phyloP scores from a whole-genome alignment of 2,329 filamentous ascomycete species.

The Plectosphaerella plurivora region DNA sequence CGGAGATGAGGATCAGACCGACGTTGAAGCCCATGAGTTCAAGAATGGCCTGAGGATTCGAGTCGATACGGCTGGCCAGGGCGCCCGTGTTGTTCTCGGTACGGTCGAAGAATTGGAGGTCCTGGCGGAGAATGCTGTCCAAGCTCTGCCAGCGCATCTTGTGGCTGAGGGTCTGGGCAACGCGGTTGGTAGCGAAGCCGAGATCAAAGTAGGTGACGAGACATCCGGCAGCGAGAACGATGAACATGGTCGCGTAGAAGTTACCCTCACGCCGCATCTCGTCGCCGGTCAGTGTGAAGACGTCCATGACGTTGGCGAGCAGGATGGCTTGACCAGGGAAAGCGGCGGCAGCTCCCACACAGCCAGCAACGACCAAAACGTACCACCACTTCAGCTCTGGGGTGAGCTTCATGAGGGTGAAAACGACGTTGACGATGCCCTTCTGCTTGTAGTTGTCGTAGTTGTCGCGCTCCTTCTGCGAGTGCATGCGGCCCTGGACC shows the following conservation, averaged over 20 bases:
- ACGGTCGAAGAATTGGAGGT: conserved; percentile 37
- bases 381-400: conserved; percentile 30
- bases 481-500: conserved; percentile 23
- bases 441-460: conserved; percentile 26
- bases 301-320: conserved; percentile 33
- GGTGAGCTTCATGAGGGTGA: conserved; percentile 29
- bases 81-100: conserved; percentile 33
- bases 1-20: conserved; percentile 30
- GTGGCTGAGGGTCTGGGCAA: conserved; percentile 18
- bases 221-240: conserved; percentile 41
- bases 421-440: conserved; percentile 23
- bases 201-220: conserved; percentile 37
- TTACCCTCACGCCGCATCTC: conserved; percentile 34
- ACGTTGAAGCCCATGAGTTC: conserved; percentile 39
- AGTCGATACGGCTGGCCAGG: conserved; percentile 27
- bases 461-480: conserved; percentile 28
- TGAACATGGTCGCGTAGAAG: conserved; percentile 53
- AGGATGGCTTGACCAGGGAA: conserved; percentile 40
- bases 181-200: conserved; percentile 28
- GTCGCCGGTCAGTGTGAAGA: conserved; percentile 29
- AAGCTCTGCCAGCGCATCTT: conserved; percentile 23
- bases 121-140: conserved; percentile 30
- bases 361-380: conserved; percentile 22
- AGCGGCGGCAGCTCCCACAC: conserved; percentile 24
- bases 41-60: conserved; percentile 31